Base-by-base conservation (phyloP, 495 filamentous ascomycete species). In the Durotheca rogersii region DNA sequence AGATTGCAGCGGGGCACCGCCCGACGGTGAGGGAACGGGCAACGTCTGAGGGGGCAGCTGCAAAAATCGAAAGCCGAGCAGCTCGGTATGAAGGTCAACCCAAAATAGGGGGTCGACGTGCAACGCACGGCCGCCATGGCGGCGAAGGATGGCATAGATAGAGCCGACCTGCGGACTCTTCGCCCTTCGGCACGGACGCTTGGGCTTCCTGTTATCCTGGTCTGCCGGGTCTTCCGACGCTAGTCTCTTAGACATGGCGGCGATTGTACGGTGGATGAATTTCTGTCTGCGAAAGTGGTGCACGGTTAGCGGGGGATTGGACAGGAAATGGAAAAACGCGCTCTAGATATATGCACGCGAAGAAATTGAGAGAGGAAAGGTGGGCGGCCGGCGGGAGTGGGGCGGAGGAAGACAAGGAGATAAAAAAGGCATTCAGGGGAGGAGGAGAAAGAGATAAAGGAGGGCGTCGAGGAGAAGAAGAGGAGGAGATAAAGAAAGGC, bases 71-170 rank as follows among this genome's bases (percentile, higher is more conserved):
- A 54, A 72, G 19, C 67, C 67, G 7, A 78, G 66, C 1, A 75
- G 54, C 14, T 57, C 43, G 18, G 60, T 36, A 42, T 78, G 74
- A 0, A 58, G 49, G 40, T 75, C 72, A n/a, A 68, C 75, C 74
- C 74, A 78, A 60, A 56, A 65, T 39, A 75, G 62, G 7, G 74
- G 74, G 7, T 63, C 58, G 35, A 69, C 41, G 47, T 66, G 72
- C 41, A 78, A 72, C 0, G 67, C 43, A 1, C 46, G 53, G 30
- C 66, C 65, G n/a, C 66, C 63, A 58, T 76, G 16, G 27, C 73
- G 64, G 43, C 70, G 66, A 53, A 77, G 67, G 47, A 71, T 74
- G 53, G 74, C 72, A 45, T 73, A 74, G 18, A 78, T 49, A 3
- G 74, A 78, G 17, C 72, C 71, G 7, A 58, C 50, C 35, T 72